Evolutionary conservation across 495 filamentous ascomycete genomes (phyloP), one percentile per base, ranked within the genome.

Genomic region (Talaromyces wortmannii): DNA sequence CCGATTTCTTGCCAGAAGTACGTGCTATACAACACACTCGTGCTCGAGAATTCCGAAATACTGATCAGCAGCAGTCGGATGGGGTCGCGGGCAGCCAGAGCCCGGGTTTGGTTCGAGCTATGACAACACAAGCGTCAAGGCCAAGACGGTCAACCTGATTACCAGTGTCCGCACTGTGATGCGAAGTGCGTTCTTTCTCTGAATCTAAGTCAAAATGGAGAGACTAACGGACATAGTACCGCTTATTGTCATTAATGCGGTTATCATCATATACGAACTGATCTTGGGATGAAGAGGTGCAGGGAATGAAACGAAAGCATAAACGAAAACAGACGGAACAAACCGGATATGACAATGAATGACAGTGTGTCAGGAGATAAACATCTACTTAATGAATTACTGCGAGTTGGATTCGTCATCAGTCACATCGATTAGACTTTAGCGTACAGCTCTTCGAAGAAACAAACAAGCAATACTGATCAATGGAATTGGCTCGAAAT

Each of bases 1-100:
- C 75, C 85, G 95, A 31, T 98, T 98, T 70, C 86, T 98, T 50
- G 94, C 95, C 50, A 84, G 95, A 62, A 94, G 91, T 95, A 86
- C 61, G 84, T 74, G 15, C 53, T 52, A 30, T 44, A 54, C 40
- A 48, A 52, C n/a, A 45, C 15, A 29, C 18, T 52, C 7, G 7
- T 53, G 8, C 29, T 0, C 42, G 10, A 36, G 33, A 50, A 50
- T 23, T n/a, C 12, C 18, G n/a, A 33, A n/a, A 60, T 62, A 63
- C 56, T 16, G 4, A 13, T 49, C 30, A 48, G 17, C 13, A 43
- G 59, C 56, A 95, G 91, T 96, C 60, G 91, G 91, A 60, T 90
- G 90, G 83, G 91, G 90, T 7, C 77, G 72, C 51, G 74, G 73
- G 42, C 74, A 76, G 54, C 64, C 72, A 55, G 90, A 95, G 60